Evolutionary conservation across 1,284 basidiomycete genomes (phyloP).

Genomic region (Cryptococcus deneoformans): DNA sequence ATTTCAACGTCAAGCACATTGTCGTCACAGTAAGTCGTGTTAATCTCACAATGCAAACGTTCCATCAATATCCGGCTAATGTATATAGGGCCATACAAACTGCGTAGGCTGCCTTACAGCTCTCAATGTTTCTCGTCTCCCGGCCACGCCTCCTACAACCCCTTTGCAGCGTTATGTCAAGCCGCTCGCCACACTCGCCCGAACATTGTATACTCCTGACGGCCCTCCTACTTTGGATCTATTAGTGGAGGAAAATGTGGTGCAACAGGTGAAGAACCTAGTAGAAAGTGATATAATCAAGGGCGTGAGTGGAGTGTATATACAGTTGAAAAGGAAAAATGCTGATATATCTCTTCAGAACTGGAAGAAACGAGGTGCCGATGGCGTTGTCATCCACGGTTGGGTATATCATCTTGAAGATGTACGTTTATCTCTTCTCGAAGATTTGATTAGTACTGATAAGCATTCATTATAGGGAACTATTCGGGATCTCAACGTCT

Average conservation of each 20-base stretch:
- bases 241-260: constrained; percentile 42
- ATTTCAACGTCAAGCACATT: constrained; percentile 49
- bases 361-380: constrained; percentile 38
- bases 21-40: constrained; percentile 37
- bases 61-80: neutral
- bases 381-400: constrained; percentile 43
- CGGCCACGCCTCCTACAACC: constrained; percentile 31
- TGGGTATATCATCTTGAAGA: constrained; percentile 50
- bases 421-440: constrained; percentile 19
- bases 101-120: constrained; percentile 48
- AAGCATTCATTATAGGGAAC: constrained; percentile 23
- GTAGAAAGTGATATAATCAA: constrained; percentile 34
- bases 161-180: constrained; percentile 42
- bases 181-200: constrained; percentile 37
- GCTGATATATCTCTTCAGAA: constrained; percentile 20
- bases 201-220: constrained; percentile 31
- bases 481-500: constrained; percentile 42
- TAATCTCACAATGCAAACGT: neutral
- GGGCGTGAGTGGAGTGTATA: constrained; percentile 18
- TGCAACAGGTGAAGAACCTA: constrained; percentile 43
- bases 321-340: neutral
- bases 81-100: constrained; percentile 40
- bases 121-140: constrained; percentile 38
- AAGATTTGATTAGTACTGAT: neutral
- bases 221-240: constrained; percentile 41